Conservation (phyloP, 2,329 filamentous ascomycete genomes). For the Penicillium palitans region DNA sequence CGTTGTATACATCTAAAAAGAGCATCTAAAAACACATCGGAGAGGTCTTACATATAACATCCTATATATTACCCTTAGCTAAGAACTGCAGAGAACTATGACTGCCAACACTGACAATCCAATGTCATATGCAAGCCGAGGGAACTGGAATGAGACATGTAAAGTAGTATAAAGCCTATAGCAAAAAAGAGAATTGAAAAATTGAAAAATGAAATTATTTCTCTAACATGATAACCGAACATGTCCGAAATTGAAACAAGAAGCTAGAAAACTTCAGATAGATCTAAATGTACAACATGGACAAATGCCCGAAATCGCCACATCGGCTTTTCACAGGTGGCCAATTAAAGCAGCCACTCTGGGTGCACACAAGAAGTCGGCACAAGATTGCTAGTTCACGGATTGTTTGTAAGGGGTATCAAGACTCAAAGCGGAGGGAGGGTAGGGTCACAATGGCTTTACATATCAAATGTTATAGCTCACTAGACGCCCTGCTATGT, state of each 20-base stretch:
- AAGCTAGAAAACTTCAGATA: not conserved
- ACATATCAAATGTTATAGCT: constrained; percentile 9
- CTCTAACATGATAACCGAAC: not conserved
- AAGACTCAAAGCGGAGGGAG: constrained; percentile 2
- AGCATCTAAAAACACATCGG: too few species aligned
- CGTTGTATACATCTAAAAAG: too few species aligned
- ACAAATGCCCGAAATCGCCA: not conserved
- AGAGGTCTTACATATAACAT: too few species aligned
- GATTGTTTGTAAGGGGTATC: constrained; percentile 9
- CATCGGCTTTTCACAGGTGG: not conserved
- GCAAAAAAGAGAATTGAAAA: not conserved
- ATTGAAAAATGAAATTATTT: not conserved
- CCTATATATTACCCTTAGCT: too few species aligned
- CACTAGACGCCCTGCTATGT: constrained; percentile 17
- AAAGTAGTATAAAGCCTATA: too few species aligned
- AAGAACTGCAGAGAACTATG: too few species aligned
- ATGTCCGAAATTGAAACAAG: not conserved
- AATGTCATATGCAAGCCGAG: too few species aligned
- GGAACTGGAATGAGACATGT: too few species aligned
- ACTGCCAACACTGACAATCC: too few species aligned
- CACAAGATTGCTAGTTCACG: not conserved
- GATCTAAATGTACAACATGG: constrained; percentile 1
- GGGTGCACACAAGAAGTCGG: not conserved
- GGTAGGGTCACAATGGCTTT: not conserved
- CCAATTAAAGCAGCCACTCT: not conserved